Conservation (phyloP, 1,139 yeast genomes). For the Ashbya aceris region DNA sequence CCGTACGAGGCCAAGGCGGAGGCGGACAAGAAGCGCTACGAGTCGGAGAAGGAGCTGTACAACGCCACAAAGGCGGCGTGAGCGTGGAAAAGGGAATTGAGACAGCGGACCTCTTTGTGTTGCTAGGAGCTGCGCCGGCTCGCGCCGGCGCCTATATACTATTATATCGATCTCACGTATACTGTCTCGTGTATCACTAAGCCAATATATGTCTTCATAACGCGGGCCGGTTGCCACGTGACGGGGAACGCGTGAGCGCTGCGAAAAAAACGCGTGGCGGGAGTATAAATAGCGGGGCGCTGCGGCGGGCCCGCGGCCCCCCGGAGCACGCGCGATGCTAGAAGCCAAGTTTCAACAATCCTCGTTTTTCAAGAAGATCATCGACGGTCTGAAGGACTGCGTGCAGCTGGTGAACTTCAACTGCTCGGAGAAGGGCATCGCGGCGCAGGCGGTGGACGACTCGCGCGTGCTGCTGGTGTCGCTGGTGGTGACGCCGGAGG, state of each 20-base stretch:
- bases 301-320: neutral
- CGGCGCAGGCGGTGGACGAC: constrained; percentile 96
- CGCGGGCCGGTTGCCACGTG: neutral
- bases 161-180: neutral
- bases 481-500: constrained; percentile 76
- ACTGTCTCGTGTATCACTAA: constrained; percentile 3
- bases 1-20: constrained; percentile 92
- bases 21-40: constrained; percentile 95
- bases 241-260: constrained; percentile 1
- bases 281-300: no score
- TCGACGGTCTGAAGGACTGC: constrained; percentile 88
- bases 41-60: constrained; percentile 89
- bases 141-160: neutral
- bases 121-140: neutral
- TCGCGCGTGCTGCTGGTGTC: constrained; percentile 92
- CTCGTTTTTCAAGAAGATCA: constrained; percentile 77
- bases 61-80: constrained; percentile 34
- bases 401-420: constrained; percentile 93
- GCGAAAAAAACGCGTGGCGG: no score
- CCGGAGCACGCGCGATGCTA: constrained; percentile 45
- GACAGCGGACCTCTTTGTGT: neutral
- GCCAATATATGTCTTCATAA: neutral
- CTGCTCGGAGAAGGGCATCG: constrained; percentile 89
- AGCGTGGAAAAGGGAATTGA: neutral
- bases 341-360: constrained; percentile 97